Conservation (phyloP, 2,329 filamentous ascomycete genomes). For the Penicillium digitatum region DNA sequence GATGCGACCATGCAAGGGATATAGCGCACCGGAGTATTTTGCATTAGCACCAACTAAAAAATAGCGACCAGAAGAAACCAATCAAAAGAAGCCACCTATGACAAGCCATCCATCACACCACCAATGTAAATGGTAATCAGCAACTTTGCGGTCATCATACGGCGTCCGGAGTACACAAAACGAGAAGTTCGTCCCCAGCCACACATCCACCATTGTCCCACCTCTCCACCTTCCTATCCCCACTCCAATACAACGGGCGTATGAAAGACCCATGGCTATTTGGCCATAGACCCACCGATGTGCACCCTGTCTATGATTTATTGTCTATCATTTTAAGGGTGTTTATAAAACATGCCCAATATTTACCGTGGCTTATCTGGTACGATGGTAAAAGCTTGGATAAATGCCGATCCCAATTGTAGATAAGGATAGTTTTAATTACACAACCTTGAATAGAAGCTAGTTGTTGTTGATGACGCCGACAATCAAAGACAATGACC, state of each 20-base stretch:
- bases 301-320: background rate
- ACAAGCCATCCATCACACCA: background rate
- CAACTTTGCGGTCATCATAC: background rate
- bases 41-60: background rate
- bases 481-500: background rate
- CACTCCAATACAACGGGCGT: background rate
- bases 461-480: background rate
- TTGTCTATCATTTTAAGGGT: background rate
- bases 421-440: background rate
- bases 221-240: background rate
- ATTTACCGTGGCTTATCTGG: background rate
- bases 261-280: background rate
- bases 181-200: background rate
- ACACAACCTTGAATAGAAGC: background rate
- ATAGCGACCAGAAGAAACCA: background rate
- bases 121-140: background rate
- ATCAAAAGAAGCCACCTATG: background rate
- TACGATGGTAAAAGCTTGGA: background rate
- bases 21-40: background rate
- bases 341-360: background rate
- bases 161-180: background rate
- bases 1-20: background rate
- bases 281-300: background rate
- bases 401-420: background rate
- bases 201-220: background rate